Base-by-base conservation (phyloP, 2,329 filamentous ascomycete genomes). In the Colletotrichum sansevieriae region DNA sequence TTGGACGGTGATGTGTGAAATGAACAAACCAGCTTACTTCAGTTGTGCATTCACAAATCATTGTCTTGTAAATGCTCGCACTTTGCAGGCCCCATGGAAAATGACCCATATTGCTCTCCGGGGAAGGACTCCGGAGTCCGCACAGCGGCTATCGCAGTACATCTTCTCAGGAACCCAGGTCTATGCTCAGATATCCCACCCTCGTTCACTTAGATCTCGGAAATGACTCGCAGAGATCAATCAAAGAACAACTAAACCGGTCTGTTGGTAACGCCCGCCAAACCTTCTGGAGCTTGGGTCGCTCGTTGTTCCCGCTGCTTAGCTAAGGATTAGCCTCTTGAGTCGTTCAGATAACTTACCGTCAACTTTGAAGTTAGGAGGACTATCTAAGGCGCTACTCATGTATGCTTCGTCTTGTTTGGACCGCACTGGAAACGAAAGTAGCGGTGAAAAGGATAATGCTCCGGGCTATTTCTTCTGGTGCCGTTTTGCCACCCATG, bases 301-400 rank as follows among this genome's bases (percentile, higher is more conserved):
- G 2, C 18, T 18, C 2, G 18, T 18, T 18, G 2, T 18, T 1
- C 18, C 18, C 2, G 2, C 18, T 18, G 18, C 18, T 18, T 18
- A 18, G 18, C 18, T 18, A 18, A 18, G 18, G 18, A 54, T 20
- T 20, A 15, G 33, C 20, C 33, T 12, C 41, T 33, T 49, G 49
- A 62, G 43, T 66, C 47, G 63, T 13, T 43, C 12, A 20, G 61
- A 51, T 6, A 20, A 15, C 46, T 39, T 20, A 61, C 39, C n/a
- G 11, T 44, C 22, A 29, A 65, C 44, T 29, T 65, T 25, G 8
- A 41, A 33, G 15, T 60, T 33, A 29, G 18, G 25, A 51, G 18
- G 22, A 25, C n/a, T n/a, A 12, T 52, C 37, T 60, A 18, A n/a
- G 18, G 49, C 35, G n/a, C n/a, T 15, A 29, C 49, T 25, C 25